Percentiles rank a stretch among this genome's conserved stretches.
These are phyloP conservation scores for Drechslerella coelobrocha DNA, from an alignment of 2,329 filamentous ascomycete genomes.

Conservation along the genomic window DNA sequence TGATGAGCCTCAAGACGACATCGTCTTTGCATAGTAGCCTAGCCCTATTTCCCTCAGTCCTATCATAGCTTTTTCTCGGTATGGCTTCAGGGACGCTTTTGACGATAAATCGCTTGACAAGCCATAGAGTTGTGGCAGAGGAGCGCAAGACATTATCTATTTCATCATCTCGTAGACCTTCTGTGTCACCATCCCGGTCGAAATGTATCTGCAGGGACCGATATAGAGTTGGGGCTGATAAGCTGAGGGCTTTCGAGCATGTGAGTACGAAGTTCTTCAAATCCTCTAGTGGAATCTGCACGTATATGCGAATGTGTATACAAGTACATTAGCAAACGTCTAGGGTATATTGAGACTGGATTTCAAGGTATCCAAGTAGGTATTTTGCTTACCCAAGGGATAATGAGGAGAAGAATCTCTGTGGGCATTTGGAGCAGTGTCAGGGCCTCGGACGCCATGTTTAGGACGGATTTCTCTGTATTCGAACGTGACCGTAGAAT, in stretches of 20 bases:
- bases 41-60: background rate
- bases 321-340: no score
- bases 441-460: background rate
- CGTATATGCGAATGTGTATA: no score
- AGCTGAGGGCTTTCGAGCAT: background rate
- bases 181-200: background rate
- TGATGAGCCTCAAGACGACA: background rate
- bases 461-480: background rate
- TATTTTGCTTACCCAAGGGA: background rate
- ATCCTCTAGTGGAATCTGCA: constrained; percentile 11
- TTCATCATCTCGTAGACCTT: constrained; percentile 1
- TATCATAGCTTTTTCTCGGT: constrained; percentile 1
- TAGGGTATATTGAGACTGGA: background rate
- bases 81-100: background rate
- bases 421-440: background rate
- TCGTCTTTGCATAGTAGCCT: background rate
- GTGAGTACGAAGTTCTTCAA: constrained; percentile 26
- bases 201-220: constrained; percentile 11
- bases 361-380: background rate
- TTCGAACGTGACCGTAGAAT: no score
- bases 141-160: constrained; percentile 2
- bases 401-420: background rate
- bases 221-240: constrained; percentile 18
- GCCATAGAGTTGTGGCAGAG: background rate
- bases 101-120: constrained; percentile 7